Percentiles rank a stretch among this genome's conserved stretches.
phyloP scores from a whole-genome alignment of 2,329 filamentous ascomycete species.

The Didymella lethalis region DNA sequence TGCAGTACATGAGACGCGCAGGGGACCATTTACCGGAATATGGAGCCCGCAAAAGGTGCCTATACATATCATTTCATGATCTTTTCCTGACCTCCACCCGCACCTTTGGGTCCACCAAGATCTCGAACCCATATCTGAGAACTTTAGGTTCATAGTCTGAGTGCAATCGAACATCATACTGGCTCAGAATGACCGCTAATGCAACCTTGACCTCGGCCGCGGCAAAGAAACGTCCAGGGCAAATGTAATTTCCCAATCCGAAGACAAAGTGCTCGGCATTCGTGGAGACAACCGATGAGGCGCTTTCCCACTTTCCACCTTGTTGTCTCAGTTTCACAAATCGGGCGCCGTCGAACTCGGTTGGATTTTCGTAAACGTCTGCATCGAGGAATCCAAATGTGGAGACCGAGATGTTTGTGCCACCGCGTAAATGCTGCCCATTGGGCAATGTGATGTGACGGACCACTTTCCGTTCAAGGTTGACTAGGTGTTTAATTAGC shows the following conservation, averaged over 20 bases:
- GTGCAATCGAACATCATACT: neutral
- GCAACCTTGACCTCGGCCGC: neutral
- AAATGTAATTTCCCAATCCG: conserved; percentile 1
- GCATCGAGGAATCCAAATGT: neutral
- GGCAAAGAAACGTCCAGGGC: neutral
- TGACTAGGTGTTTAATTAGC: neutral
- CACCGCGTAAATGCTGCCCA: neutral
- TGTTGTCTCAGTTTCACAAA: neutral
- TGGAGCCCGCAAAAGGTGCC: no score
- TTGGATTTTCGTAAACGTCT: neutral
- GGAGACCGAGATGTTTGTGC: neutral
- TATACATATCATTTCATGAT: neutral
- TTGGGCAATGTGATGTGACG: neutral
- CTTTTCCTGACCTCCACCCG: neutral
- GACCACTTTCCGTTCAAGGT: conserved; percentile 1
- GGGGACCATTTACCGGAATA: no score
- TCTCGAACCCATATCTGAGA: neutral
- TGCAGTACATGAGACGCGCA: no score
- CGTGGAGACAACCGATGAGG: neutral
- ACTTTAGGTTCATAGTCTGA: neutral
- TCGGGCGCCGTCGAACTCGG: neutral
- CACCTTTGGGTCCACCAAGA: neutral
- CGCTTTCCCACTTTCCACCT: conserved; percentile 2
- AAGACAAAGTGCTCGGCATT: neutral
- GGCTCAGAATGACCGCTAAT: neutral